Conservation (phyloP, 176 grass and related monocot species). For the Avena atlantica region DNA sequence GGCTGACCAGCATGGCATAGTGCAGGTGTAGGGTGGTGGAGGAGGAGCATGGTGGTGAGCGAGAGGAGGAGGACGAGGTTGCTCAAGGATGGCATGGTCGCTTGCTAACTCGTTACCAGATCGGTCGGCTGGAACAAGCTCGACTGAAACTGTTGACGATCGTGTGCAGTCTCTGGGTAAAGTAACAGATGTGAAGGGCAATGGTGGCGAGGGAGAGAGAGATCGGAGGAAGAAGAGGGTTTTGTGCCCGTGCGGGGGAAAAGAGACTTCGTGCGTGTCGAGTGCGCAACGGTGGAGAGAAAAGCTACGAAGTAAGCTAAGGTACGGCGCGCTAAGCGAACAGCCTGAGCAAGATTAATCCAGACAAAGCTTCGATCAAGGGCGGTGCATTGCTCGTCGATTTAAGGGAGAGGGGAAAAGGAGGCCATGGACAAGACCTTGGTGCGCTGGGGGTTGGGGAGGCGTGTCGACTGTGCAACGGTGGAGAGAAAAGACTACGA, state of each 20-base stretch:
- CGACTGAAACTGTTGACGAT: neutral
- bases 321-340: no score
- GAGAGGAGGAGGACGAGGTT: neutral
- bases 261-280: neutral
- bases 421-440: no score
- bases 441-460: no score
- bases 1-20: neutral
- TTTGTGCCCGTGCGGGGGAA: neutral
- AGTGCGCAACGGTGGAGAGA: neutral
- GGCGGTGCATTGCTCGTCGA: no score
- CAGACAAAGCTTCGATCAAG: no score
- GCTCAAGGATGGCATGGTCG: neutral
- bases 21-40: neutral
- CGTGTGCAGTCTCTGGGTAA: neutral
- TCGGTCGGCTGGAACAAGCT: neutral
- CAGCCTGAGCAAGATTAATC: no score
- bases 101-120: neutral
- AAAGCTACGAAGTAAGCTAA: no score
- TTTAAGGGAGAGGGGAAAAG: no score
- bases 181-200: neutral
- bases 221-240: neutral
- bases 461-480: neutral
- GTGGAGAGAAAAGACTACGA: neutral
- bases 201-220: neutral
- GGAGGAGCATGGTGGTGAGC: neutral